Percentiles rank a stretch among this genome's conserved stretches.
Evolutionary conservation across 192 early-diverging fungal species (phyloP).

Genomic region (Entomortierella beljakovae): DNA sequence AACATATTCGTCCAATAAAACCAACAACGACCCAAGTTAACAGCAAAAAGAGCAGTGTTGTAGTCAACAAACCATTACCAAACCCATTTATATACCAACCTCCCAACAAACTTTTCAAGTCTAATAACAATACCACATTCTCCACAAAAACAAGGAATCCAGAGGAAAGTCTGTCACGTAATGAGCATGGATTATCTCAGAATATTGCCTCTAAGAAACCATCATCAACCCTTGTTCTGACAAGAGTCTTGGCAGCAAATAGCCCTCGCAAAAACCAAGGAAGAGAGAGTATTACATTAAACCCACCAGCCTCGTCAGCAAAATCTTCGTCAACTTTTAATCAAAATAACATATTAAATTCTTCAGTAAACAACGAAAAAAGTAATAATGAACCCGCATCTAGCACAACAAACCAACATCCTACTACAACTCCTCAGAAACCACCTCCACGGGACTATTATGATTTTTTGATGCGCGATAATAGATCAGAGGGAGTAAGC

Average conservation of each 20-base stretch:
- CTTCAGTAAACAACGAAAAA: not conserved
- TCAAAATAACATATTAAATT: not conserved
- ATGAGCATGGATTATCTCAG: not conserved
- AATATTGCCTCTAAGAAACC: not conserved
- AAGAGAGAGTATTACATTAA: not conserved
- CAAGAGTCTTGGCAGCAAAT: conserved; percentile 13
- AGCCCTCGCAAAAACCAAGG: not conserved
- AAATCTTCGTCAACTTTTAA: not conserved
- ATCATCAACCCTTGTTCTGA: not conserved
- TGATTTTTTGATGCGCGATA: not conserved
- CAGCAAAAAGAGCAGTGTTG: not conserved
- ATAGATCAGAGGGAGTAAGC: not conserved
- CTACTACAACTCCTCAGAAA: conserved; percentile 3
- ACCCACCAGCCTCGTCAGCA: not conserved
- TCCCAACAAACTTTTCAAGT: conserved; percentile 7
- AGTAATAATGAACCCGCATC: not conserved
- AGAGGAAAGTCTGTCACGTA: not conserved
- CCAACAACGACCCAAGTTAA: not conserved
- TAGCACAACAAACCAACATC: not conserved
- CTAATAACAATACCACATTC: not conserved
- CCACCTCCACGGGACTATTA: not conserved
- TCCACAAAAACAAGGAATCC: not conserved
- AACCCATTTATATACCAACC: conserved; percentile 23
- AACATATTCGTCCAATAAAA: not conserved
- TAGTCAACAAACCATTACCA: not conserved